A percentile compares a stretch with the other conserved stretches of the same genome.
Conservation (phyloP, 2,329 filamentous ascomycete genomes). For the Elsinoe necatrix region DNA sequence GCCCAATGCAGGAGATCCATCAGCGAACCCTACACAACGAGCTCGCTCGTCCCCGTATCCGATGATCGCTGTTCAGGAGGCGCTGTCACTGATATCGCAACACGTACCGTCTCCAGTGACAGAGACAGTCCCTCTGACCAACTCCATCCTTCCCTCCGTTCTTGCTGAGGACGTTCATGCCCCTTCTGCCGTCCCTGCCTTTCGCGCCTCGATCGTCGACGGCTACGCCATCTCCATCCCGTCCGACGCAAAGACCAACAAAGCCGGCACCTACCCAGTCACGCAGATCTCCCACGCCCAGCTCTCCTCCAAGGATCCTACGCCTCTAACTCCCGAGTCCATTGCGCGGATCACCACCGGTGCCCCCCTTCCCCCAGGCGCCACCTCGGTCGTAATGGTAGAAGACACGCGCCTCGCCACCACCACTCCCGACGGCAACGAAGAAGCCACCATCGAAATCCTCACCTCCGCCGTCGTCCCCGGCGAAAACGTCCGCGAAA, state of each 20-base stretch:
- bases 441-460: slow-evolving; percentile 85
- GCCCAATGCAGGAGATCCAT: slow-evolving; percentile 52
- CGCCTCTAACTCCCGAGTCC: slow-evolving; percentile 59
- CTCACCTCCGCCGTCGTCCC: slow-evolving; percentile 64
- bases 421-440: slow-evolving; percentile 67
- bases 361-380: slow-evolving; percentile 77
- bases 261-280: slow-evolving; percentile 78
- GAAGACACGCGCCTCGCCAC: slow-evolving; percentile 77
- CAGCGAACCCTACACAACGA: slow-evolving; percentile 55
- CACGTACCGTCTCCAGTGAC: slow-evolving; percentile 59
- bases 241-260: slow-evolving; percentile 43
- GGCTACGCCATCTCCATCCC: slow-evolving; percentile 75
- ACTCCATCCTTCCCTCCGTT: slow-evolving; percentile 62
- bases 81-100: slow-evolving; percentile 61
- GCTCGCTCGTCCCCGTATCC: slow-evolving; percentile 84
- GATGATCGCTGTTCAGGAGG: slow-evolving; percentile 80
- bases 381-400: slow-evolving; percentile 91
- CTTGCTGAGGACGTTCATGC: slow-evolving; percentile 77
- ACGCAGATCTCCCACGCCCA: slow-evolving; percentile 79
- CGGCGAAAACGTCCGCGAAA: slow-evolving; percentile 82
- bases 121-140: slow-evolving; percentile 53
- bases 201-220: slow-evolving; percentile 91
- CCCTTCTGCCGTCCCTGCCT: slow-evolving; percentile 78
- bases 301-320: slow-evolving; percentile 49
- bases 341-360: slow-evolving; percentile 91